Base-by-base conservation (phyloP, 2,329 filamentous ascomycete genomes). In the Xenosphaeropsis pyriputrescens region DNA sequence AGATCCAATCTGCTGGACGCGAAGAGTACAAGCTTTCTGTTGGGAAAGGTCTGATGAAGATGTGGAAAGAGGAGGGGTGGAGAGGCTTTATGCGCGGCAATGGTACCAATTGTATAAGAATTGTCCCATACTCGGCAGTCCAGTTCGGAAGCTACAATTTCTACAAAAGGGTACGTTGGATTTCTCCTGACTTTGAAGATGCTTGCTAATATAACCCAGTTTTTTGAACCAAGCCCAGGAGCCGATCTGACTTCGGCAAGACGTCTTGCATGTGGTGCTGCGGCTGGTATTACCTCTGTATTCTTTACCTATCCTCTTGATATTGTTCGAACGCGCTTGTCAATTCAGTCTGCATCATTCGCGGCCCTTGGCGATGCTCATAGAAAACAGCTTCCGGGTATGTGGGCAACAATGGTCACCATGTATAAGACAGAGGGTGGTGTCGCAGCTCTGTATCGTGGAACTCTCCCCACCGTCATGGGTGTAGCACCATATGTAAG, bases 91-190 rank as follows among this genome's bases (percentile, higher is more conserved):
- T 98, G 88, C 77, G 86, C 47, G 91, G 91, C 37, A 98, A 98
- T 57, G 91, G 91, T 45, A 95, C 88, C 43, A 98, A 98, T 60
- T 98, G 91, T 67, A 85, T 98, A 51, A 84, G 91, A 44, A 98
- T 98, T 48, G 85, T 98, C 37, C 91, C 91, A 4, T 98, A 98
- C 59, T 96, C 89, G 36, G 91, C 91, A 9, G 91, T 96, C 31
- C 91, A 98, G 55, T 98, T 98, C 59, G 89, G 89, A 49, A 93
- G 86, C 55, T 98, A 96, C 65, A 96, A 93, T 57, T 76, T 96
- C 48, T 98, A 98, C 63, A 95, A 93, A 61, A 73, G 77, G 63
- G 88, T 93, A 64, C 57, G 78, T 14, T 5, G 16, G 3, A 30
- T 9, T 31, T 19, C 29, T 36, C 7, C 6, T 14, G 3, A 29